These are phyloP conservation scores for Madurella fahalii DNA, from an alignment of 2,329 filamentous ascomycete genomes.

Conservation along the genomic window DNA sequence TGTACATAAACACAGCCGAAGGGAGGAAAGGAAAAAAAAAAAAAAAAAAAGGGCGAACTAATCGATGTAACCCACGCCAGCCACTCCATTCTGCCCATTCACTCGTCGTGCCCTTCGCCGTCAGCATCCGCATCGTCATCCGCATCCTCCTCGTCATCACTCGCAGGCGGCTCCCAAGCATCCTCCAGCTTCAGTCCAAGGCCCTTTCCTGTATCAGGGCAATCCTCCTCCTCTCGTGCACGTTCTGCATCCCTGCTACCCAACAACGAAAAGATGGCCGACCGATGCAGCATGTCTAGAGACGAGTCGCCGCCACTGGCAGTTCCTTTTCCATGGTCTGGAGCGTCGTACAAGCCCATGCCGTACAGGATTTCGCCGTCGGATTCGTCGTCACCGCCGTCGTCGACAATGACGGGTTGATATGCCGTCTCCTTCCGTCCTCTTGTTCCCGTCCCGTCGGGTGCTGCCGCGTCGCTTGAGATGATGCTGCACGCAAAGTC, in stretches of 20 bases:
- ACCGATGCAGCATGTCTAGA: conserved; percentile 40
- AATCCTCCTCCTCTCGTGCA: conserved; percentile 51
- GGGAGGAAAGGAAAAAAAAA: background rate
- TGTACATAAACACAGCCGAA: background rate
- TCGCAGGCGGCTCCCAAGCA: conserved; percentile 66
- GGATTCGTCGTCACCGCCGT: conserved; percentile 51
- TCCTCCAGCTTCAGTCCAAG: conserved; percentile 72
- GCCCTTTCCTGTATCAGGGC: conserved; percentile 14
- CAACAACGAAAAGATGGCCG: conserved; percentile 52
- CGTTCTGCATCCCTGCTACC: conserved; percentile 47
- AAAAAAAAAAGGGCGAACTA: background rate
- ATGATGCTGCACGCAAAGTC: conserved; percentile 37
- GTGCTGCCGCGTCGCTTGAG: conserved; percentile 34
- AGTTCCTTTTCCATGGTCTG: conserved; percentile 52
- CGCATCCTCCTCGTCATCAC: conserved; percentile 56
- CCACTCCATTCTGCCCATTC: background rate
- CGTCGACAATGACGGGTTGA: conserved; percentile 29
- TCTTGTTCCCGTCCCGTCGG: background rate
- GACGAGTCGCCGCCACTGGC: conserved; percentile 22
- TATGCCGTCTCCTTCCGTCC: conserved; percentile 3
- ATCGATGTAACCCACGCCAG: conserved; percentile 6
- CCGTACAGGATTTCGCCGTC: conserved; percentile 71
- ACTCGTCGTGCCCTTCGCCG: conserved; percentile 6
- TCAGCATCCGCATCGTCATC: conserved; percentile 32
- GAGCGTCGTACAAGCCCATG: conserved; percentile 75